Percentiles rank a stretch among this genome's conserved stretches.
These are phyloP conservation scores for Colletotrichum shisoi DNA, from an alignment of 2,329 filamentous ascomycete species.

Conservation along the genomic window DNA sequence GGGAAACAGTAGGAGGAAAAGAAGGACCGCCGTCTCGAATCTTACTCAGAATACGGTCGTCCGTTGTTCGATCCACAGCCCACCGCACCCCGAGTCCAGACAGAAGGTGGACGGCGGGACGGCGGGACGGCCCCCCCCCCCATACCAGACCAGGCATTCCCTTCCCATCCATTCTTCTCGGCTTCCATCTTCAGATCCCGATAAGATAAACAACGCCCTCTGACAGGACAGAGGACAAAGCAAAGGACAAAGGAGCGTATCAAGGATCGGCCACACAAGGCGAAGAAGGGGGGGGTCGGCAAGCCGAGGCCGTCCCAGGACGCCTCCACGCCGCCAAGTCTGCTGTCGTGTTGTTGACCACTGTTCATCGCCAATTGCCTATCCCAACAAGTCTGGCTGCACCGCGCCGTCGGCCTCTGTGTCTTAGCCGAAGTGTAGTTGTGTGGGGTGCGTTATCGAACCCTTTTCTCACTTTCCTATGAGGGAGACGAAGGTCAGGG, in stretches of 20 bases:
- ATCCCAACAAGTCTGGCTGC: neutral
- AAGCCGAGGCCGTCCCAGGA: neutral
- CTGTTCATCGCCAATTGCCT: neutral
- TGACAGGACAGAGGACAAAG: slow-evolving; percentile 22
- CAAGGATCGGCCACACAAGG: slow-evolving; percentile 9
- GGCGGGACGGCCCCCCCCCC: too few species aligned
- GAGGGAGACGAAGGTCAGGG: too few species aligned
- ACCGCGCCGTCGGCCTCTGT: slow-evolving; percentile 3
- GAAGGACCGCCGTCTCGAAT: slow-evolving; percentile 9
- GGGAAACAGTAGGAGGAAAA: neutral
- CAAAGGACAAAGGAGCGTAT: slow-evolving; percentile 10
- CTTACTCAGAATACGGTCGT: neutral
- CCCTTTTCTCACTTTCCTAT: neutral
- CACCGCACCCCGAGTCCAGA: slow-evolving; percentile 9
- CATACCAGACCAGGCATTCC: slow-evolving; percentile 13
- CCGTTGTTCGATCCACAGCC: slow-evolving; percentile 28
- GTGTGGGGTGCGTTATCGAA: slow-evolving; percentile 34
- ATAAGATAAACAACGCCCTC: slow-evolving; percentile 32
- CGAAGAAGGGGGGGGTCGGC: slow-evolving; percentile 1
- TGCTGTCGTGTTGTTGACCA: slow-evolving; percentile 8
- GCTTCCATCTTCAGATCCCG: slow-evolving; percentile 18
- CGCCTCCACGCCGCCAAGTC: slow-evolving; percentile 7
- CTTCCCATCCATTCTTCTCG: slow-evolving; percentile 15
- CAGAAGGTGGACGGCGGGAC: slow-evolving; percentile 4
- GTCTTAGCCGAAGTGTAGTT: neutral